Evolutionary conservation across 176 grass and related monocot genomes (phyloP).

Genomic region (Triticum dicoccoides): DNA sequence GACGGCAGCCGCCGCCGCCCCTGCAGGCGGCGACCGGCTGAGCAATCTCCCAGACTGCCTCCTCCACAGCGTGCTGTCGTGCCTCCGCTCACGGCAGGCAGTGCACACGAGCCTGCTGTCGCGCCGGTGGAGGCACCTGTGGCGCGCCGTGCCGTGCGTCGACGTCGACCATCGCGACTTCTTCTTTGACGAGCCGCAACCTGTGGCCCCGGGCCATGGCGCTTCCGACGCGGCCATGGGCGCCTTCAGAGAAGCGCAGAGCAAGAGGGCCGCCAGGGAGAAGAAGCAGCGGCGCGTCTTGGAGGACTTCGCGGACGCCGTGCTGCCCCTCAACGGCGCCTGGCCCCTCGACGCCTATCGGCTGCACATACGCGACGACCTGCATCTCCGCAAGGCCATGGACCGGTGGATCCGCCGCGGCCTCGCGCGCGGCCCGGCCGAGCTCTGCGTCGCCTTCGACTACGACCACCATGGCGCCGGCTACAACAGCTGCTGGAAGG

Average conservation of each 20-base stretch:
- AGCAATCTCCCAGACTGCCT: neutral
- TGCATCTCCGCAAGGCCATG: neutral
- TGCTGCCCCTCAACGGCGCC: neutral
- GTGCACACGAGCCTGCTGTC: neutral
- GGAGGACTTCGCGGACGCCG: neutral
- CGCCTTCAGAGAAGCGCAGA: neutral
- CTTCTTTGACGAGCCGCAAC: neutral
- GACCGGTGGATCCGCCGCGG: neutral
- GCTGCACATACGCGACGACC: neutral
- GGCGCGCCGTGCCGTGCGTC: neutral
- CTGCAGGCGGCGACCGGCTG: neutral
- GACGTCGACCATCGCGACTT: neutral
- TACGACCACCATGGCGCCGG: too few relatives aligned
- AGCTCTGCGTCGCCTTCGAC: neutral
- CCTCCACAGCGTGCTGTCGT: neutral
- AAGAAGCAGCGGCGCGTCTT: neutral
- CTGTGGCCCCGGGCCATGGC: neutral
- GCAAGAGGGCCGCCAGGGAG: neutral
- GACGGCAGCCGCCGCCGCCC: neutral
- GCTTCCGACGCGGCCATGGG: neutral
- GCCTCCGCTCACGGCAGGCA: neutral
- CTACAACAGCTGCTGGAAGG: too few relatives aligned
- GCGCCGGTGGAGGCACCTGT: neutral
- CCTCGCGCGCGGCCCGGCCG: neutral
- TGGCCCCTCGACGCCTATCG: neutral